Conservation (phyloP, 805 yeast species). For the Candida pseudofarinosa region DNA sequence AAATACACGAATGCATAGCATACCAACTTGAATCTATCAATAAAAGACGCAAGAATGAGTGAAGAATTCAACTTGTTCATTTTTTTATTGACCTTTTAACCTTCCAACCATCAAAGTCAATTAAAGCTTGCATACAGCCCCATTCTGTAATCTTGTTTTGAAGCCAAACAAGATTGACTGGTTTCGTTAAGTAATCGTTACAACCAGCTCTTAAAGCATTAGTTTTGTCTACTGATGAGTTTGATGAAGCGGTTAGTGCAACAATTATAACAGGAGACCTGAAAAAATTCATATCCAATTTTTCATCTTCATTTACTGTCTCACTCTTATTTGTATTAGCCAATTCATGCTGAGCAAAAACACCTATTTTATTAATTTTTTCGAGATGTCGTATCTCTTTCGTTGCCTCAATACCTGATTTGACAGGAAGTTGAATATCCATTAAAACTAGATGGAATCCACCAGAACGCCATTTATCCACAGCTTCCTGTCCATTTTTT, state of each 20-base stretch:
- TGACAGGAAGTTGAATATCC: slow-evolving; percentile 96
- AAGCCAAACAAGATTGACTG: slow-evolving; percentile 91
- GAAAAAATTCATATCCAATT: slow-evolving; percentile 58
- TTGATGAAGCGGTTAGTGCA: slow-evolving; percentile 89
- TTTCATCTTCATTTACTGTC: slow-evolving; percentile 41
- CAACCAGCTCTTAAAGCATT: slow-evolving; percentile 97
- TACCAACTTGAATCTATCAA: too few species aligned
- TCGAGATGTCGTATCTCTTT: slow-evolving; percentile 86
- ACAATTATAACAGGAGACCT: slow-evolving; percentile 96
- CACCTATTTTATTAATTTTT: slow-evolving; percentile 73
- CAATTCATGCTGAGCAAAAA: slow-evolving; percentile 43
- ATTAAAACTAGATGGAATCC: slow-evolving; percentile 91
- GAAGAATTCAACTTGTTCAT: too few species aligned
- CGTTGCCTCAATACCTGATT: slow-evolving; percentile 94
- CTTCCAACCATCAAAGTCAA: slow-evolving; percentile 92
- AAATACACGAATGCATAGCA: too few species aligned
- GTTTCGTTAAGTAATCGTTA: slow-evolving; percentile 93
- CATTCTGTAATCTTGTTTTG: slow-evolving; percentile 92
- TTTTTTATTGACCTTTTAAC: slow-evolving; percentile 11
- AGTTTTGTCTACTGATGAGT: slow-evolving; percentile 73
- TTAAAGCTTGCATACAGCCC: slow-evolving; percentile 99
- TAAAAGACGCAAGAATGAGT: too few species aligned
- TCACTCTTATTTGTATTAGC: slow-evolving; percentile 17
- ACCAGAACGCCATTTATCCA: slow-evolving; percentile 90
- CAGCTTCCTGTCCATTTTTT: slow-evolving; percentile 90